A percentile compares a stretch with the other conserved stretches of the same genome.
phyloP scores from a whole-genome alignment of 1,284 basidiomycete species.

The Leccinum griseonigrum region DNA sequence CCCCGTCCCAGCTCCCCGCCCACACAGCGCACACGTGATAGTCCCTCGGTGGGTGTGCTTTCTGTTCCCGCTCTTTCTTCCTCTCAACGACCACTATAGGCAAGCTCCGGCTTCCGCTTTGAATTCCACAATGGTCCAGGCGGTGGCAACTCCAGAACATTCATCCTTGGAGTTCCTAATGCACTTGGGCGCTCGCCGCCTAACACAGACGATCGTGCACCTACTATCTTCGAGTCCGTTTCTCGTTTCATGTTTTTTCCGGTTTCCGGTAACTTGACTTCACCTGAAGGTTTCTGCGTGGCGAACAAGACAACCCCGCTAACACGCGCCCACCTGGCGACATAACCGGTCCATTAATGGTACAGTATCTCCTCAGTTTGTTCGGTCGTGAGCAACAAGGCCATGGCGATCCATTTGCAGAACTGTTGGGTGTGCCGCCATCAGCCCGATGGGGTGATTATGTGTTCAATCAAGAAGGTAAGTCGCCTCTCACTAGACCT shows the following conservation, averaged over 20 bases:
- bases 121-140: constrained; percentile 39
- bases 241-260: background rate
- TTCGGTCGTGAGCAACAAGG: constrained; percentile 42
- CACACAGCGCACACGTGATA: constrained; percentile 14
- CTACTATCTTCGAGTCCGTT: constrained; percentile 51
- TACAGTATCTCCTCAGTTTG: constrained; percentile 67
- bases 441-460: constrained; percentile 69
- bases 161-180: constrained; percentile 43
- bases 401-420: constrained; percentile 40
- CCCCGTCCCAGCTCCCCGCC: constrained; percentile 20
- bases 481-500: constrained; percentile 6
- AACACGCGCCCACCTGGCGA: constrained; percentile 29
- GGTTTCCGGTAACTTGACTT: background rate
- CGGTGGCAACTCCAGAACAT: constrained; percentile 38
- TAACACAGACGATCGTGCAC: constrained; percentile 24
- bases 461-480: constrained; percentile 80
- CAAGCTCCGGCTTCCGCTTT: constrained; percentile 34
- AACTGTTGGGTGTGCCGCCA: constrained; percentile 35
- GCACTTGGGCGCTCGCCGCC: constrained; percentile 23
- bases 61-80: background rate
- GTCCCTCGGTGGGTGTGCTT: constrained; percentile 22
- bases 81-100: constrained; percentile 10
- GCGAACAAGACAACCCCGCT: constrained; percentile 22
- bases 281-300: constrained; percentile 38
- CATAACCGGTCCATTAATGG: constrained; percentile 62